Evolutionary conservation across 2,329 filamentous ascomycete genomes (phyloP).

Genomic region (Cytospora mali): DNA sequence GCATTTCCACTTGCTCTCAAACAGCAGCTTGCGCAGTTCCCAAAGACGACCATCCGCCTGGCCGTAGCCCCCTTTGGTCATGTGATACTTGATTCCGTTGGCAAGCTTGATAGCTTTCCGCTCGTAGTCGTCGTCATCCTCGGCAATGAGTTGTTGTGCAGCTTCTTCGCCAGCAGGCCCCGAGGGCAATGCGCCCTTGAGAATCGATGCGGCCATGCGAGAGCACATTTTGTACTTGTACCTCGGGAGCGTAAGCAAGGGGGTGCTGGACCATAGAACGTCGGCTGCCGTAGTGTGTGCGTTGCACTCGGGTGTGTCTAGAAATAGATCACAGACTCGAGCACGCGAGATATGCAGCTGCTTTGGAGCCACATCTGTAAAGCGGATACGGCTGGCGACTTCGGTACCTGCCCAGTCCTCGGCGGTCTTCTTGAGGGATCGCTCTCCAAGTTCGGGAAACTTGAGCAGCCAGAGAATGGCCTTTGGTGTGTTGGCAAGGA

Average conservation of each 20-base stretch:
- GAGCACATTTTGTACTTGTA: constrained; percentile 99
- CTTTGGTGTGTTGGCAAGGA: constrained; percentile 81
- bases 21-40: constrained; percentile 79
- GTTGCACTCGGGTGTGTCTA: constrained; percentile 98
- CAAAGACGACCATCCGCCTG: constrained; percentile 69
- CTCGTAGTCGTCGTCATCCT: constrained; percentile 83
- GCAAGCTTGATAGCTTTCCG: constrained; percentile 71
- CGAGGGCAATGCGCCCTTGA: constrained; percentile 84
- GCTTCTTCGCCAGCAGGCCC: constrained; percentile 66
- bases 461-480: constrained; percentile 94
- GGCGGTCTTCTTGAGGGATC: constrained; percentile 80
- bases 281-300: constrained; percentile 97
- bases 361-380: constrained; percentile 96
- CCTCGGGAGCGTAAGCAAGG: constrained; percentile 83
- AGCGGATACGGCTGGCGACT: constrained; percentile 84
- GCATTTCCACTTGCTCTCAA: constrained; percentile 81
- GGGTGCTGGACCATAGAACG: constrained; percentile 94
- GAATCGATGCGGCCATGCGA: constrained; percentile 93
- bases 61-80: constrained; percentile 48
- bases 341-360: constrained; percentile 91
- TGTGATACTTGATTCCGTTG: constrained; percentile 61
- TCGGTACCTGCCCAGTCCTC: constrained; percentile 80
- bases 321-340: constrained; percentile 88
- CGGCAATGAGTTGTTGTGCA: constrained; percentile 75
- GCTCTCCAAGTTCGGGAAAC: constrained; percentile 91